phyloP scores from a whole-genome alignment of 805 yeast genomes.

The Metschnikowia kofuensis region DNA sequence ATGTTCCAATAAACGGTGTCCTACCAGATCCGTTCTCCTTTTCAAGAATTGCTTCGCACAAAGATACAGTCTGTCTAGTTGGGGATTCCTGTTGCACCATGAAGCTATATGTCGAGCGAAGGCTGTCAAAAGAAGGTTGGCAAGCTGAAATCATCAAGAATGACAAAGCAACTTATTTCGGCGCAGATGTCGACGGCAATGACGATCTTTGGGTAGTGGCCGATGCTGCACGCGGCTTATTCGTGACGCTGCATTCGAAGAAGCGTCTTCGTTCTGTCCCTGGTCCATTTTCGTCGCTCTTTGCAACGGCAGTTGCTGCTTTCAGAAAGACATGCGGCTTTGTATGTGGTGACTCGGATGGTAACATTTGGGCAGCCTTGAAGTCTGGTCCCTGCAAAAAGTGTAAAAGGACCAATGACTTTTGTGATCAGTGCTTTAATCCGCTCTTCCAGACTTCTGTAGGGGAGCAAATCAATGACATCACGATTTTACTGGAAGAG shows the following conservation, averaged over 20 bases:
- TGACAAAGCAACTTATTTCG: constrained; percentile 1
- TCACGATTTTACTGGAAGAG: constrained; percentile 11
- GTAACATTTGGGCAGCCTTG: constrained; percentile 22
- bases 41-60: constrained; percentile 4
- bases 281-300: constrained; percentile 7
- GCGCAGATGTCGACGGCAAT: constrained; percentile 16
- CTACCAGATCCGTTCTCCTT: constrained; percentile 7
- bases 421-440: constrained; percentile 1
- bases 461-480: constrained; percentile 29
- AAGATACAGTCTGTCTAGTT: constrained; percentile 4
- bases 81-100: constrained; percentile 5
- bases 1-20: constrained; percentile 2
- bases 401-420: neutral
- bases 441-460: constrained; percentile 21
- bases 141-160: neutral
- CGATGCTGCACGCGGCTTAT: constrained; percentile 11
- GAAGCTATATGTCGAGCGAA: neutral
- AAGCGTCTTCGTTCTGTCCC: neutral
- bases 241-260: constrained; percentile 1
- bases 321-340: constrained; percentile 2
- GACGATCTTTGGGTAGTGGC: constrained; percentile 6
- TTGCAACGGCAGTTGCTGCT: constrained; percentile 16
- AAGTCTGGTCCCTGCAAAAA: neutral
- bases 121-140: constrained; percentile 1
- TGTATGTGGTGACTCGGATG: constrained; percentile 28